phyloP scores from a whole-genome alignment of 306 rosid genomes.

The Bauhinia variegata region DNA sequence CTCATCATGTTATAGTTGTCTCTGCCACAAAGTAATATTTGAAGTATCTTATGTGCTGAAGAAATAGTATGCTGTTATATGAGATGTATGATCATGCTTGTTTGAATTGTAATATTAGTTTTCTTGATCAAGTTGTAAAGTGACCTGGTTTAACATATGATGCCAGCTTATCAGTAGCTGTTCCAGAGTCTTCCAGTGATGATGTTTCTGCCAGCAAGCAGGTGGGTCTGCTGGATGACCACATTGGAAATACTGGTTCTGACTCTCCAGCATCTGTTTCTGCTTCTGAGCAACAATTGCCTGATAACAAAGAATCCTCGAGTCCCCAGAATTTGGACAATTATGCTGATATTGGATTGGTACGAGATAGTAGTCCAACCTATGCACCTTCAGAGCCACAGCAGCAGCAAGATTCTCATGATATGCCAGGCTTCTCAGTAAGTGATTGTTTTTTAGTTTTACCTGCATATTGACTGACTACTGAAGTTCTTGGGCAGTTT shows the following conservation, averaged over 20 bases:
- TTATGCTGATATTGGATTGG: slow-evolving; percentile 74
- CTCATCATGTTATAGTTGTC: background rate
- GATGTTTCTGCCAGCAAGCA: slow-evolving; percentile 66
- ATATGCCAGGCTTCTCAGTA: slow-evolving; percentile 84
- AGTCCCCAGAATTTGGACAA: slow-evolving; percentile 68
- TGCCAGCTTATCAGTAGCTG: slow-evolving; percentile 66
- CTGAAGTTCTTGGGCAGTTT: background rate
- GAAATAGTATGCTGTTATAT: background rate
- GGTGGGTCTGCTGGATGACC: slow-evolving; percentile 61
- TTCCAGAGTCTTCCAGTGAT: slow-evolving; percentile 58
- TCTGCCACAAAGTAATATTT: too few species aligned
- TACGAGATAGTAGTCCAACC: slow-evolving; percentile 64
- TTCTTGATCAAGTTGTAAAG: slow-evolving; percentile 22
- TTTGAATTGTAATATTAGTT: slow-evolving; percentile 1
- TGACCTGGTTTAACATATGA: slow-evolving; percentile 21
- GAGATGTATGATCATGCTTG: background rate
- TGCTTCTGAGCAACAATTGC: slow-evolving; percentile 64
- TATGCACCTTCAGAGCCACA: slow-evolving; percentile 70
- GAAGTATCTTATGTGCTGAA: too few species aligned
- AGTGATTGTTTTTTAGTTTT: slow-evolving; percentile 40
- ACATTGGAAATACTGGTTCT: slow-evolving; percentile 53
- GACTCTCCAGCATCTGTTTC: slow-evolving; percentile 66
- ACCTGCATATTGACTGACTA: background rate
- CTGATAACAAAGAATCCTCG: slow-evolving; percentile 65
- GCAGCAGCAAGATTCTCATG: slow-evolving; percentile 70